phyloP scores from a whole-genome alignment of 208 protist genomes.

The Porcisia deanei region DNA sequence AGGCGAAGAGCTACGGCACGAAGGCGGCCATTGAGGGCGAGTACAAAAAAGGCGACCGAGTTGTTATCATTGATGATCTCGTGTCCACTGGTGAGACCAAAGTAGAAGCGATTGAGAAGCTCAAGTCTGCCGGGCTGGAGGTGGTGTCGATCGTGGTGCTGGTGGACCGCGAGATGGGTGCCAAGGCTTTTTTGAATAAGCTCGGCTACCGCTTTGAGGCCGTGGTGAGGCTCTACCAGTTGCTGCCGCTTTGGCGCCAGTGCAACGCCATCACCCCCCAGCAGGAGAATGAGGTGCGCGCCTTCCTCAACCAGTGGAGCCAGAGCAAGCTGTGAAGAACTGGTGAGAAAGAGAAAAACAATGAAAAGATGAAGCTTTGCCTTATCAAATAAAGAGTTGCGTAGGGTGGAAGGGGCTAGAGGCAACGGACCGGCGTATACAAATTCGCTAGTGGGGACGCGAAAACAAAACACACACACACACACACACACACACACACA shows the following conservation, averaged over 20 bases:
- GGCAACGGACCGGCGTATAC: too few species aligned
- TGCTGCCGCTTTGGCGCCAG: slow-evolving; percentile 77
- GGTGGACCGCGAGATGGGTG: slow-evolving; percentile 96
- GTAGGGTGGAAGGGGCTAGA: too few species aligned
- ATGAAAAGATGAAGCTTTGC: too few species aligned
- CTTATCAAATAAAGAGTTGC: too few species aligned
- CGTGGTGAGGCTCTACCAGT: slow-evolving; percentile 72
- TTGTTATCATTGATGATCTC: slow-evolving; percentile 95
- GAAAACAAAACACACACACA: too few species aligned
- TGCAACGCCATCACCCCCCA: slow-evolving; percentile 56
- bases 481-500: too few species aligned
- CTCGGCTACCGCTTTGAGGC: slow-evolving; percentile 89
- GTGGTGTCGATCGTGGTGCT: slow-evolving; percentile 94
- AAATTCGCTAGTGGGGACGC: too few species aligned
- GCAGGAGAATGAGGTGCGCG: slow-evolving; percentile 59
- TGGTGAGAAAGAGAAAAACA: neutral
- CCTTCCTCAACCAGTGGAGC: slow-evolving; percentile 66
- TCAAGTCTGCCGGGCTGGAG: slow-evolving; percentile 79
- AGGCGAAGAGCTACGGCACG: slow-evolving; percentile 95
- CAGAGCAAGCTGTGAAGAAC: slow-evolving; percentile 60
- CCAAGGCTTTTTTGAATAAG: slow-evolving; percentile 76
- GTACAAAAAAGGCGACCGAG: slow-evolving; percentile 90
- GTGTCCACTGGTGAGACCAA: slow-evolving; percentile 95
- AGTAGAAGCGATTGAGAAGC: slow-evolving; percentile 93
- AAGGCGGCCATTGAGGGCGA: slow-evolving; percentile 94